Base-by-base conservation (phyloP, 345 rosid genomes). In the Cochlearia excelsa region DNA sequence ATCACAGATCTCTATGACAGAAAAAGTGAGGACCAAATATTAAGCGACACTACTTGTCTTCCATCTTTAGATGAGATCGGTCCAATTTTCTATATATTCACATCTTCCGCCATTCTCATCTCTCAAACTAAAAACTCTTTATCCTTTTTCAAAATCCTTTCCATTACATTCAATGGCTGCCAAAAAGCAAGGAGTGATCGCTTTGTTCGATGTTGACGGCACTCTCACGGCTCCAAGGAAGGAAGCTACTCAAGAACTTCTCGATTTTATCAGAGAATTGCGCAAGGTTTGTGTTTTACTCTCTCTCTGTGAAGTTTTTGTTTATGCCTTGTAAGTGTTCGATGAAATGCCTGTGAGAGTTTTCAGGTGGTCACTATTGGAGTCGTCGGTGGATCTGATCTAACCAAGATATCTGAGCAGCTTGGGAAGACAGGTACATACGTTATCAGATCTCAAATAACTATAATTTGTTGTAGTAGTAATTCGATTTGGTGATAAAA, bases 141-240 rank as follows among this genome's bases (percentile, higher is more conserved):
- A 16, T 30, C 46, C 9, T 56, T 38, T 6, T 56, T 37, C 4
- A 16, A 23, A 10, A 42, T 52, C 61, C 33, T 3, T 70, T 9
- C 6, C 55, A 68, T 66, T 40, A 48, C 47, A 16, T 67, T 46
- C 75, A 68, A 75, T 75, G 79, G 79, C 74, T 9, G 61, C 68
- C 7, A 72, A 63, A 63, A 87, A 80, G 45, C 80, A 94, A 42
- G 95, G 99, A 64, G 68, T 87, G 54, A 85, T 93, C 54, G 97
- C 97, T 62, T 68, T 93, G 59, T 93, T 93, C 61, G 99, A 93
- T 75, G 97, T 93, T 45, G 99, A 93, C 71, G 99, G 97, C 27
- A 93, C 99, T 69, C 95, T 93, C 49, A 87, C 99, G 5, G 97
- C 99, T 68, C 95, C 97, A 26, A 83, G 99, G 78, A 87, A 89